Evolutionary conservation across 2,329 filamentous ascomycete genomes (phyloP).

Genomic region (Nemania serpens): DNA sequence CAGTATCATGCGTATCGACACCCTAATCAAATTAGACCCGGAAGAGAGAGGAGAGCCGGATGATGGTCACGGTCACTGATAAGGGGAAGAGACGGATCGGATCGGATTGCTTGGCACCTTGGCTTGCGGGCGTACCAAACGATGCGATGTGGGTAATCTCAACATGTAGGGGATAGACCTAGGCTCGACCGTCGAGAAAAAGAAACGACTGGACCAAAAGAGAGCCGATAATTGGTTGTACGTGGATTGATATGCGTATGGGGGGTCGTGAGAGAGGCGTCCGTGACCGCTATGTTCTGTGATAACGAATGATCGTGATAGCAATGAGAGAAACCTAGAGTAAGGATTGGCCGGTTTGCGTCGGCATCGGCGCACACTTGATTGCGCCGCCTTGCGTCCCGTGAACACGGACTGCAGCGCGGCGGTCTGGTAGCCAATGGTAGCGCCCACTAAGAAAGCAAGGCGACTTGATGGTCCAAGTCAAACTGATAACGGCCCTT

Average conservation of each 20-base stretch:
- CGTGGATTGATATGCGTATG: constrained; percentile 8
- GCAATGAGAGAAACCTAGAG: not conserved
- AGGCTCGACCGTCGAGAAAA: constrained; percentile 13
- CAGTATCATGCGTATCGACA: constrained; percentile 99
- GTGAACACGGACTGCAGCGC: constrained; percentile 19
- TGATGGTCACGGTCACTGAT: constrained; percentile 84
- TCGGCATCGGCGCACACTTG: constrained; percentile 29
- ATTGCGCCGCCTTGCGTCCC: constrained; percentile 15
- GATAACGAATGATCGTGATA: not conserved
- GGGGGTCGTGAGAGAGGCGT: constrained; percentile 1
- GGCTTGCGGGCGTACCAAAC: constrained; percentile 23
- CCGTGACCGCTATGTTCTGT: constrained; percentile 9
- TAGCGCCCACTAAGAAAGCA: constrained; percentile 2
- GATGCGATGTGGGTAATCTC: constrained; percentile 19
- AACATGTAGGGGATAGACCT: constrained; percentile 22
- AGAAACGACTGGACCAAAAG: constrained; percentile 5
- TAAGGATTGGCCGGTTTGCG: constrained; percentile 27
- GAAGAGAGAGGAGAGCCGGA: constrained; percentile 76
- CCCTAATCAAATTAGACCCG: constrained; percentile 95
- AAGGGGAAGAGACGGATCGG: constrained; percentile 20
- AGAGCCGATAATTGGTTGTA: constrained; percentile 14
- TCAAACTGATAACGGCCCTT: constrained; percentile 3
- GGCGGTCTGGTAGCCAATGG: constrained; percentile 10
- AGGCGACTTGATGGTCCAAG: not conserved
- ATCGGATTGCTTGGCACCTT: constrained; percentile 24